Percentiles rank a stretch among this genome's conserved stretches.
Evolutionary conservation across 2,329 filamentous ascomycete genomes (phyloP).

Genomic region (Fusarium ramigenum): DNA sequence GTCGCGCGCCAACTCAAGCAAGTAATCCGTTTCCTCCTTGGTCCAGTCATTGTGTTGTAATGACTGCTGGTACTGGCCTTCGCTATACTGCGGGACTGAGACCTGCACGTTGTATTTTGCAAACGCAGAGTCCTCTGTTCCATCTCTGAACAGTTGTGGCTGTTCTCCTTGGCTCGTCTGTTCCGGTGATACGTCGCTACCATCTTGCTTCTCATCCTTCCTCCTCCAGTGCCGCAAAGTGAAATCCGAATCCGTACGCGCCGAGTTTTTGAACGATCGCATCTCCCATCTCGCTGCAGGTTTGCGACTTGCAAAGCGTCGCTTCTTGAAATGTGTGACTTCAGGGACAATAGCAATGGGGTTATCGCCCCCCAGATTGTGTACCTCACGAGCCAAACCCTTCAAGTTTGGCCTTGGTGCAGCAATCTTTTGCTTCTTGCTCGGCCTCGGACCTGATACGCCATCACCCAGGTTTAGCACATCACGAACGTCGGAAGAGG

Average conservation of each 20-base stretch:
- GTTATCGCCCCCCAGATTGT: constrained; percentile 72
- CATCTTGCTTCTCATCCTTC: constrained; percentile 61
- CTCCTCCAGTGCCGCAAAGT: constrained; percentile 83
- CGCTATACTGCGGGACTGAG: constrained; percentile 81
- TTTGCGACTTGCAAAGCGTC: constrained; percentile 63
- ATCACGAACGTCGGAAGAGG: constrained; percentile 84
- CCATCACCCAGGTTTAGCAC: constrained; percentile 81
- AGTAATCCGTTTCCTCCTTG: constrained; percentile 91
- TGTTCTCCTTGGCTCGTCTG: constrained; percentile 36
- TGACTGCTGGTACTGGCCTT: constrained; percentile 84
- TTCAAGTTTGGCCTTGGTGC: constrained; percentile 69
- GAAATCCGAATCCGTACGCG: constrained; percentile 73
- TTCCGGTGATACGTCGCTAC: constrained; percentile 41
- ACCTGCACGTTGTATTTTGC: constrained; percentile 89
- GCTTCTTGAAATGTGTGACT: constrained; percentile 67
- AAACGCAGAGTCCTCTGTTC: constrained; percentile 71
- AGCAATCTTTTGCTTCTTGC: constrained; percentile 79
- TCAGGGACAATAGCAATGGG: constrained; percentile 74
- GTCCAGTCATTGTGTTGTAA: constrained; percentile 84
- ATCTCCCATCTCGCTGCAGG: constrained; percentile 72
- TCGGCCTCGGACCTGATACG: constrained; percentile 60
- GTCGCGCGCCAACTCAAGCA: constrained; percentile 77
- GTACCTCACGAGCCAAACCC: constrained; percentile 71
- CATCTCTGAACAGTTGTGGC: constrained; percentile 37
- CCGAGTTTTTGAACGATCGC: constrained; percentile 78